A percentile compares a stretch with the other conserved stretches of the same genome.
Conservation (phyloP, 495 filamentous ascomycete genomes). For the Talaromyces ruber region DNA sequence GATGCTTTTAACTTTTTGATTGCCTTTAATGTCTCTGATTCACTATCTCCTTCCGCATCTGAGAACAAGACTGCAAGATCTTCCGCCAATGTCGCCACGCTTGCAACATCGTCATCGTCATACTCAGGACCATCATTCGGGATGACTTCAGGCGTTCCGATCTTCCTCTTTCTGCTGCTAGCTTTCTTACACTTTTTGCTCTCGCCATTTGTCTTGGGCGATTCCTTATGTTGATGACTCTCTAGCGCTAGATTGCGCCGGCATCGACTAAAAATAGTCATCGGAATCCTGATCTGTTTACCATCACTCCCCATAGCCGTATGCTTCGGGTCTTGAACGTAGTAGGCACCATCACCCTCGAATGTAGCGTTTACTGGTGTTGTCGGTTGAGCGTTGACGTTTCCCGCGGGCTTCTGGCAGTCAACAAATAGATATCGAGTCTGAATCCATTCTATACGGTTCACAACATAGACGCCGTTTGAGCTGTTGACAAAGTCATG, state of each 20-base stretch:
- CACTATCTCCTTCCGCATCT: slow-evolving; percentile 13
- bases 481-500: slow-evolving; percentile 42
- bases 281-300: slow-evolving; percentile 36
- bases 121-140: slow-evolving; percentile 16
- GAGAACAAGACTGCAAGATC: slow-evolving; percentile 40
- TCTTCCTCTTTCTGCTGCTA: slow-evolving; percentile 12
- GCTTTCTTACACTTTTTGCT: slow-evolving; percentile 13
- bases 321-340: slow-evolving; percentile 47
- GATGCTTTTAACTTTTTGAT: neutral
- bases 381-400: neutral
- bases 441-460: slow-evolving; percentile 81
- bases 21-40: slow-evolving; percentile 1
- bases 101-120: slow-evolving; percentile 22
- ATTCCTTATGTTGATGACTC: neutral
- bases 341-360: slow-evolving; percentile 14
- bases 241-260: slow-evolving; percentile 11
- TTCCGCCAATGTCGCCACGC: slow-evolving; percentile 43
- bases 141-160: slow-evolving; percentile 9
- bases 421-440: slow-evolving; percentile 78
- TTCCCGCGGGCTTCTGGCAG: slow-evolving; percentile 13
- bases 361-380: neutral
- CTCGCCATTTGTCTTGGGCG: neutral
- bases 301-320: slow-evolving; percentile 27
- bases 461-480: slow-evolving; percentile 61
- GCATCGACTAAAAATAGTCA: slow-evolving; percentile 37